phyloP scores from a whole-genome alignment of 2,329 filamentous ascomycete species.

The Pestalotiopsis sp. region DNA sequence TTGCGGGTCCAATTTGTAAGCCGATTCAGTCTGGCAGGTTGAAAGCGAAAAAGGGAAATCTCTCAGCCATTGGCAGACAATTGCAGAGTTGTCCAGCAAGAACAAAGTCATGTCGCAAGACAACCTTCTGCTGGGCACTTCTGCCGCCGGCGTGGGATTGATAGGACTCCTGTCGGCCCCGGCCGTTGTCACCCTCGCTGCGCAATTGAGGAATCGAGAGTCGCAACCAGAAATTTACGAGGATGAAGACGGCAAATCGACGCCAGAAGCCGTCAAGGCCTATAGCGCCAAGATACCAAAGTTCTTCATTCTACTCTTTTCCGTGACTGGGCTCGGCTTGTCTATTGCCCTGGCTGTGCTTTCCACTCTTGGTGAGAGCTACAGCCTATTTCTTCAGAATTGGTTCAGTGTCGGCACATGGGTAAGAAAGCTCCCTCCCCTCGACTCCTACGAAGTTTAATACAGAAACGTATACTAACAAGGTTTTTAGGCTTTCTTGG shows the following conservation, averaged over 20 bases:
- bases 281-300: conserved; percentile 67
- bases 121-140: conserved; percentile 22
- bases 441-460: conserved; percentile 8
- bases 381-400: conserved; percentile 51
- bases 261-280: conserved; percentile 60
- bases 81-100: background rate
- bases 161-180: conserved; percentile 27
- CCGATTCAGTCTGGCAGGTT: background rate
- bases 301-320: conserved; percentile 54
- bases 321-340: conserved; percentile 53
- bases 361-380: conserved; percentile 40
- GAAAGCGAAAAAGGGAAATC: background rate
- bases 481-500: conserved; percentile 46
- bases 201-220: conserved; percentile 23
- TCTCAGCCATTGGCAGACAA: background rate
- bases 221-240: conserved; percentile 56
- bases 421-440: conserved; percentile 51
- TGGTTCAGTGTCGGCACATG: conserved; percentile 65
- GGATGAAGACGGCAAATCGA: conserved; percentile 71
- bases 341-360: conserved; percentile 62
- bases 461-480: conserved; percentile 16
- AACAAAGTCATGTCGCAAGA: conserved; percentile 21
- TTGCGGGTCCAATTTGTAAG: background rate
- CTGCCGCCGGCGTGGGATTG: conserved; percentile 28
- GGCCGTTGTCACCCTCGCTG: conserved; percentile 20